Base-by-base conservation (phyloP, 352 stramenopile genomes). In the Phytophthora palmivora region DNA sequence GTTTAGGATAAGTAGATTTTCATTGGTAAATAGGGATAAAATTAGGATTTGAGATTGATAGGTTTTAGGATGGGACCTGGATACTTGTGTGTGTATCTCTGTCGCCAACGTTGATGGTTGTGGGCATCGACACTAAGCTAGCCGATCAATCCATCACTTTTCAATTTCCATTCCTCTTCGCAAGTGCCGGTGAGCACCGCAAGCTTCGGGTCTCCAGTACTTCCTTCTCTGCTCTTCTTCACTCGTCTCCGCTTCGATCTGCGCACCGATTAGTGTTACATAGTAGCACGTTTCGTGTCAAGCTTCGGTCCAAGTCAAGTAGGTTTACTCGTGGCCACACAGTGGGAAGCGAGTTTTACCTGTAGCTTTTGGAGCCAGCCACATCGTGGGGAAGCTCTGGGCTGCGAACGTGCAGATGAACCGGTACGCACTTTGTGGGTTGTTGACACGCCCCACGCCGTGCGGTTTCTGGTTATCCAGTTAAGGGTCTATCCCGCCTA, bases 221-320 rank as follows among this genome's bases (percentile, higher is more conserved):
- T 39, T 12, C 30, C 11, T 7, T 34, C 30, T 10, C 10, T 7
- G 30, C 30, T n/a, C n/a, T n/a, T n/a, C n/a, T n/a, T n/a, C n/a
- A n/a, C 30, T 34, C 30, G 6, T 34, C 30, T 9, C 34, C 11
- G 10, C 34, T 6, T 39, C 11, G 34, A 11, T 39, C 34, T 18
- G 1, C 34, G 11, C 18, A 45, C 30, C 39, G 18, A 18, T 18
- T 45, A 30, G 39, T 45, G 39, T 45, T 22, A 45, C 39, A 45
- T 30, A 45, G 39, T 45, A 45, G 39, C 39, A 45, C 18, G 22
- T 44, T 15, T 45, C 18, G 39, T 45, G 18, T 45, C 39, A 45
- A 45, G 39, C 39, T 45, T 45, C 39, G 39, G 39, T 45, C 14
- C 39, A 45, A 45, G 39, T 45, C 39, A 30, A 45, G 39, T 30